These are phyloP conservation scores for Golubevia pallescens DNA, from an alignment of 1,284 basidiomycete species.

Conservation along the genomic window DNA sequence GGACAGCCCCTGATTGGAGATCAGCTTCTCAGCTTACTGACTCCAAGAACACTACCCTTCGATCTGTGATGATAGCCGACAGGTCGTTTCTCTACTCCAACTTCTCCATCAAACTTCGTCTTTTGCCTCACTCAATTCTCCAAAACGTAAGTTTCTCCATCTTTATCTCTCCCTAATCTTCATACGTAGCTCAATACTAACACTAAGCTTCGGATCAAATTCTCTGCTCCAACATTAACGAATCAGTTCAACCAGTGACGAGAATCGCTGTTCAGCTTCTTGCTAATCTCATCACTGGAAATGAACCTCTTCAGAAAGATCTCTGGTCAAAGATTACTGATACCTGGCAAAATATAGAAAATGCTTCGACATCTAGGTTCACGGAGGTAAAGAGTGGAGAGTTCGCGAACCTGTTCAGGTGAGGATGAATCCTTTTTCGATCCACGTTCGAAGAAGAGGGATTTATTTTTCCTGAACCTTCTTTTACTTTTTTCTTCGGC, in stretches of 20 bases:
- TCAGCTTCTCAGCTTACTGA: too few relatives aligned
- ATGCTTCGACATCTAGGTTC: background rate
- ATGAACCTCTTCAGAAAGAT: slow-evolving; percentile 12
- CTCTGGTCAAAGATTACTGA: slow-evolving; percentile 22
- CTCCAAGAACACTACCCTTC: too few relatives aligned
- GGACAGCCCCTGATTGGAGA: too few relatives aligned
- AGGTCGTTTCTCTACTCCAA: background rate
- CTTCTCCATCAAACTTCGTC: slow-evolving; percentile 3
- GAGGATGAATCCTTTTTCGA: background rate
- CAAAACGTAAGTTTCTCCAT: slow-evolving; percentile 2
- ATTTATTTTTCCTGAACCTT: too few relatives aligned
- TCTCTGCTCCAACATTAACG: background rate
- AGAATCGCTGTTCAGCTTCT: slow-evolving; percentile 27
- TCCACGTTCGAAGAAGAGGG: too few relatives aligned
- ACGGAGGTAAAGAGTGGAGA: too few relatives aligned
- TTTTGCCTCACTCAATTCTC: slow-evolving; percentile 7
- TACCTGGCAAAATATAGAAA: background rate
- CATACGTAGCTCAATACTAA: background rate
- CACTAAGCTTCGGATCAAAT: too few relatives aligned
- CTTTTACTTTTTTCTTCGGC: background rate
- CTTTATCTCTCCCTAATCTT: background rate
- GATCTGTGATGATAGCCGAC: too few relatives aligned
- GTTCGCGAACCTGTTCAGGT: background rate
- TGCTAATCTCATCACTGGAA: slow-evolving; percentile 27
- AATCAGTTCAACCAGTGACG: slow-evolving; percentile 6